These are phyloP conservation scores for Lojkania enalia DNA, from an alignment of 2,329 filamentous ascomycete genomes.

Conservation along the genomic window DNA sequence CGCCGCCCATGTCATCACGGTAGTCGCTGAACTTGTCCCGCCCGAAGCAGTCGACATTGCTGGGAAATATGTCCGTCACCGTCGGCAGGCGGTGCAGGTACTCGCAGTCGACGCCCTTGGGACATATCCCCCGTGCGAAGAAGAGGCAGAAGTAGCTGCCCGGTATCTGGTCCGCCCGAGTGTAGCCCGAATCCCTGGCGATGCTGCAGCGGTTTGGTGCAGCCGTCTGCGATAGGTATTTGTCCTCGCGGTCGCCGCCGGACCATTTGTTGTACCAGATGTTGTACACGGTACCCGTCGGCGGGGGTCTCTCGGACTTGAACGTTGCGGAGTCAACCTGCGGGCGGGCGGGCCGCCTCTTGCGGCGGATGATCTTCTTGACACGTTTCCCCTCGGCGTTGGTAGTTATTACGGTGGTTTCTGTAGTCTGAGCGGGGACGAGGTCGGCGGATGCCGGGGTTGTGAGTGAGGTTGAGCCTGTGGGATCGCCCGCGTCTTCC, in stretches of 20 bases:
- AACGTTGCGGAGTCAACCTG: constrained; percentile 87
- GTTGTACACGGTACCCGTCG: constrained; percentile 95
- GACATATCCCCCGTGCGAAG: constrained; percentile 80
- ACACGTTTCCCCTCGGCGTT: constrained; percentile 64
- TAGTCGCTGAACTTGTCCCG: constrained; percentile 93
- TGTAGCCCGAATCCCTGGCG: constrained; percentile 63
- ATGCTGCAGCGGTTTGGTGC: constrained; percentile 88
- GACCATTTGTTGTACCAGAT: constrained; percentile 99
- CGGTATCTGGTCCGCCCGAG: constrained; percentile 52
- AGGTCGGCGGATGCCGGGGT: not conserved
- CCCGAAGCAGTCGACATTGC: constrained; percentile 93
- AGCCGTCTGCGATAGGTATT: constrained; percentile 78
- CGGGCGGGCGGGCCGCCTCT: constrained; percentile 83
- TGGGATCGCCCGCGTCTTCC: not conserved
- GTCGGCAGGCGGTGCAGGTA: constrained; percentile 89
- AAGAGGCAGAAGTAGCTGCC: constrained; percentile 90
- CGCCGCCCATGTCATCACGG: constrained; percentile 95
- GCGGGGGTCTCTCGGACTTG: constrained; percentile 77
- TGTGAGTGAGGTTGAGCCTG: not conserved
- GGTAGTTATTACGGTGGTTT: constrained; percentile 13
- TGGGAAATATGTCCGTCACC: constrained; percentile 87
- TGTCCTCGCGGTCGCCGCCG: constrained; percentile 91
- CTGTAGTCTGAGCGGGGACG: not conserved
- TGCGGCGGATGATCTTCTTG: constrained; percentile 91
- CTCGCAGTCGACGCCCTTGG: constrained; percentile 89